Base-by-base conservation (phyloP, 306 rosid species). In the Senna tora region DNA sequence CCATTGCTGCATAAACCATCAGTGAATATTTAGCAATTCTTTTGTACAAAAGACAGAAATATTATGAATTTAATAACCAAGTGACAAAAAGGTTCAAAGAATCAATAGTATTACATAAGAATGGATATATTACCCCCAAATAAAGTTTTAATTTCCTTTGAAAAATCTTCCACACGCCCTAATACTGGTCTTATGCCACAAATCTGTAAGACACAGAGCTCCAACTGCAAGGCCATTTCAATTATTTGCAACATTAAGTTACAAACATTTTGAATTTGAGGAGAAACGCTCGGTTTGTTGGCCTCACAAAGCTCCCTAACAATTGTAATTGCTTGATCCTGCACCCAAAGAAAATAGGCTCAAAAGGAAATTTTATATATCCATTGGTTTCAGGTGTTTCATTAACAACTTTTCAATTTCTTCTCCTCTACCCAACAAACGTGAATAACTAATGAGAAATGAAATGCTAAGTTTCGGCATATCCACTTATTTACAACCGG, bases 211-310 rank as follows among this genome's bases (percentile, higher is more conserved):
- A 91, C 95, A 76, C 89, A 89, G 3, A 87, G 92, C 83, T 94
- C 98, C 90, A 91, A 79, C 83, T 87, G 80, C 82, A 94, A 81
- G 14, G 95, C 89, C 98, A 94, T 94, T 84, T 91, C 98, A 81
- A 86, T 85, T 77, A 91, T 81, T 79, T 84, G 96, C 80, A 87
- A 65, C 74, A 91, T 20, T 68, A 94, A 82, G 85, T 62, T 51
- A 79, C 95, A 87, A 43, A 88, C 63, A 74, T 71, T 79, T 75
- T 84, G 90, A 71, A 62, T 74, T 69, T 89, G 83, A 1, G 30
- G 56, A 33, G 84, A 78, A 66, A 83, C 72, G 80, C 55, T 88
- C 32, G 63, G 30, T 75, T 82, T 84, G 77, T 82, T 82, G 54
- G 75, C 86, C 74, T 71, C 89, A 49, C 95, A 91, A 59, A 94